Base-by-base conservation (phyloP, 2,329 filamentous ascomycete species). In the Xylaria sp. region DNA sequence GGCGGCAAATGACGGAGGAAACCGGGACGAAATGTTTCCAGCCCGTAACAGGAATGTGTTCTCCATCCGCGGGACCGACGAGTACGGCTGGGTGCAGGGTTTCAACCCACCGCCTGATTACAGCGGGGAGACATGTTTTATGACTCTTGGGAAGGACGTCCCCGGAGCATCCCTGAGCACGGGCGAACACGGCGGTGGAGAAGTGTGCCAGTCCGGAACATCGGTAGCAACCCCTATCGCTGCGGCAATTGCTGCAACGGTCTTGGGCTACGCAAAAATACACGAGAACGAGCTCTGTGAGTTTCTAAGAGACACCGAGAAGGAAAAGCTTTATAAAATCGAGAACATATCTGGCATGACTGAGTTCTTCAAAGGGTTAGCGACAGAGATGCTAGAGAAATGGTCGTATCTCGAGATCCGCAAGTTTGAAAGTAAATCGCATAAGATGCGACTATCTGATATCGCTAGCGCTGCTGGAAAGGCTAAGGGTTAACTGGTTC, bases 11-110 rank as follows among this genome's bases (percentile, higher is more conserved):
- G 43, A 47, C n/a, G 43, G 43, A 4, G 43, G 43, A 29, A 47
- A 47, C 9, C 9, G 43, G 15, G 15, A 27, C 3, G 43, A 47
- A 47, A 47, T 47, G 43, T 47, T 47, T n/a, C 43, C 43, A 2
- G 43, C 43, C 4, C 9, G 43, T 29, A 29, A 47, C 23, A 29
- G 9, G 43, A 47, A 47, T n/a, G 43, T 47, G 15, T 31, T 47
- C 43, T 47, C 43, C 23, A 29, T 47, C 43, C 43, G 43, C 25
- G 43, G 43, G 43, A 47, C 43, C 23, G 43, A 47, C 43, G 43
- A 47, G 9, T 47, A 47, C 23, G 43, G 43, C 23, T 47, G 43
- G 43, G 43, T n/a, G 43, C 43, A 47, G 43, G 9, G 23, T 13
- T 47, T 47, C 25, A 47, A 47, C 43, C 43, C 43, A n/a, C 43